phyloP scores from a whole-genome alignment of 2,329 filamentous ascomycete species.

The Cercospora beticola region DNA sequence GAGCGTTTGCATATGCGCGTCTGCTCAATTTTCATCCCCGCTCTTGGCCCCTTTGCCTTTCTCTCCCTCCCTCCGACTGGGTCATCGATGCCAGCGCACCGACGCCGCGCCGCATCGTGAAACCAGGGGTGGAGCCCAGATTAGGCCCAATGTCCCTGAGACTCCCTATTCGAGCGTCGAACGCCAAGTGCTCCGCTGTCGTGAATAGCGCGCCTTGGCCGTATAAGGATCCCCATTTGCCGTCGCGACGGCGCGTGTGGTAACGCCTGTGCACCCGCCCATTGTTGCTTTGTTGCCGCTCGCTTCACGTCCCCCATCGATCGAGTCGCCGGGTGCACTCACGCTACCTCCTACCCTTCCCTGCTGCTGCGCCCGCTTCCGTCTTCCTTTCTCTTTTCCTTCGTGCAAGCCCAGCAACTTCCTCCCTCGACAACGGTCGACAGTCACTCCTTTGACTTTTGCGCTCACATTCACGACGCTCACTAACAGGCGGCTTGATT shows the following conservation, averaged over 20 bases:
- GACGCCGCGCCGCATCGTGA: conserved; percentile 7
- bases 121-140: conserved; percentile 6
- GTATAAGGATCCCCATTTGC: conserved; percentile 16
- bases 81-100: background rate
- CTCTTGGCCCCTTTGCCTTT: background rate
- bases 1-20: conserved; percentile 2
- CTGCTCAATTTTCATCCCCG: background rate
- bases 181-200: conserved; percentile 12
- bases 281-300: conserved; percentile 19
- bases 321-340: conserved; percentile 16
- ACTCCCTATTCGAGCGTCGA: conserved; percentile 10
- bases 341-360: conserved; percentile 6
- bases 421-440: conserved; percentile 10
- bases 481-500: conserved; percentile 5
- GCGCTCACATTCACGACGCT: conserved; percentile 9
- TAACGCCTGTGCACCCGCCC: conserved; percentile 5
- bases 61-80: background rate
- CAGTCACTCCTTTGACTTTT: conserved; percentile 12
- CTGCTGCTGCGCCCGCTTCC: conserved; percentile 1
- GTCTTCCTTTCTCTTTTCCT: background rate
- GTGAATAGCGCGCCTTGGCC: conserved; percentile 18
- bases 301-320: conserved; percentile 3
- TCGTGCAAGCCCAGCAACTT: background rate
- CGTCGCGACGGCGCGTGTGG: conserved; percentile 5
- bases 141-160: conserved; percentile 9